Conservation (phyloP, 768 basidiomycete species). For the Xerocomellus dryophilus region DNA sequence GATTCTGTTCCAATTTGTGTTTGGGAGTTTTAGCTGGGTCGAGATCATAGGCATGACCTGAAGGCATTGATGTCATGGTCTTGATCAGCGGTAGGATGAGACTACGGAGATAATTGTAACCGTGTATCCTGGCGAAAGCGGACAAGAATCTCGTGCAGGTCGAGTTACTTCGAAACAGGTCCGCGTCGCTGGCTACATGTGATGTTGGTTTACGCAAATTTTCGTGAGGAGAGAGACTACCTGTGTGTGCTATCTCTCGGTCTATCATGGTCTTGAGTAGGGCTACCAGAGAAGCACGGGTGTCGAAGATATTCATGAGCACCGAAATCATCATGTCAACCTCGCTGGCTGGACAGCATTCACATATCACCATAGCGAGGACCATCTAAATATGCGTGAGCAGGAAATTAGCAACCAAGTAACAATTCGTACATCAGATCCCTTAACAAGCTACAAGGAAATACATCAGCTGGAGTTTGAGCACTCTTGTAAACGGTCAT, state of each 20-base stretch:
- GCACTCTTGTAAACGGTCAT: conserved; percentile 19
- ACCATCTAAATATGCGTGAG: conserved; percentile 50
- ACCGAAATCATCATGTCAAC: conserved; percentile 84
- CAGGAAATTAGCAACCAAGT: neutral
- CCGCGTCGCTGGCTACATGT: conserved; percentile 65
- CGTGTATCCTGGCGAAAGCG: conserved; percentile 83
- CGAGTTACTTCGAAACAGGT: conserved; percentile 86
- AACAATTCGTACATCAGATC: conserved; percentile 56
- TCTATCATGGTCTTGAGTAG: conserved; percentile 85
- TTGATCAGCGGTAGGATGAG: conserved; percentile 76
- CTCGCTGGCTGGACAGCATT: conserved; percentile 75
- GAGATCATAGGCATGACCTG: conserved; percentile 73
- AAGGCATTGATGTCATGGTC: conserved; percentile 67
- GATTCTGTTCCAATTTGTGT: conserved; percentile 65
- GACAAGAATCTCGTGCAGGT: conserved; percentile 86
- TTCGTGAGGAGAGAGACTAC: conserved; percentile 39
- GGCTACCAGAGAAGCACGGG: conserved; percentile 63
- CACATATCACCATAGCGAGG: conserved; percentile 82
- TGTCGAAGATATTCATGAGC: conserved; percentile 83
- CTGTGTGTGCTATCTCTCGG: conserved; percentile 73
- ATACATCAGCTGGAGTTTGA: conserved; percentile 4
- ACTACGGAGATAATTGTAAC: conserved; percentile 85
- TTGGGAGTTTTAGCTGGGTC: conserved; percentile 62
- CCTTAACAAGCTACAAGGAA: conserved; percentile 59
- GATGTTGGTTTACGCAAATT: conserved; percentile 1